phyloP scores from a whole-genome alignment of 2,329 filamentous ascomycete genomes.

The Talaromyces sp. region DNA sequence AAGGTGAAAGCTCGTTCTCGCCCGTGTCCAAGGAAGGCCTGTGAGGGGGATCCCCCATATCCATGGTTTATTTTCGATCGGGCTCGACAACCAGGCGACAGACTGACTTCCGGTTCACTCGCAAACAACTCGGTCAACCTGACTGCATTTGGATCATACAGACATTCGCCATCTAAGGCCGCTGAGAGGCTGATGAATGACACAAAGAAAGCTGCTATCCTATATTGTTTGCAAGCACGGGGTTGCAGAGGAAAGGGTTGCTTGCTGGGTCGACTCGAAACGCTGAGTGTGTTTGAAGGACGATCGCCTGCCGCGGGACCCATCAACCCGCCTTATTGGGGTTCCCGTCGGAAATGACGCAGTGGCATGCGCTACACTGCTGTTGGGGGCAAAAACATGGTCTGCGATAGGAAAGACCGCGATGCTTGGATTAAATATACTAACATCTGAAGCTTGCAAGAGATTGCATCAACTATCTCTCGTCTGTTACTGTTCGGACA shows the following conservation, averaged over 20 bases:
- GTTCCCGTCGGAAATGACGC: neutral
- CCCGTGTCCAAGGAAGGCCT: slow-evolving; percentile 16
- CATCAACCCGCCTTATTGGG: neutral
- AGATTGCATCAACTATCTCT: neutral
- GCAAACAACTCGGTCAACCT: neutral
- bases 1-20: slow-evolving; percentile 3
- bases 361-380: neutral
- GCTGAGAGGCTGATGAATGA: neutral
- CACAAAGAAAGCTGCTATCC: neutral
- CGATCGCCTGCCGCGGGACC: neutral
- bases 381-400: neutral
- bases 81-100: slow-evolving; percentile 2
- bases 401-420: neutral
- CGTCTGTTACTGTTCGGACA: neutral
- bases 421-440: neutral
- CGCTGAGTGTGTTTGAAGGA: neutral
- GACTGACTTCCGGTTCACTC: neutral
- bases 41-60: slow-evolving; percentile 21
- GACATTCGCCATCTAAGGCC: slow-evolving; percentile 6
- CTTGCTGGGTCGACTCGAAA: neutral
- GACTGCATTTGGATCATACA: slow-evolving; percentile 5
- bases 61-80: slow-evolving; percentile 4
- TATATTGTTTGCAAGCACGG: neutral
- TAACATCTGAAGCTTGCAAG: neutral
- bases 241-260: neutral